Evolutionary conservation across 345 rosid genomes (phyloP), one percentile per base, ranked within the genome.

Genomic region (Heritiera fomes): DNA sequence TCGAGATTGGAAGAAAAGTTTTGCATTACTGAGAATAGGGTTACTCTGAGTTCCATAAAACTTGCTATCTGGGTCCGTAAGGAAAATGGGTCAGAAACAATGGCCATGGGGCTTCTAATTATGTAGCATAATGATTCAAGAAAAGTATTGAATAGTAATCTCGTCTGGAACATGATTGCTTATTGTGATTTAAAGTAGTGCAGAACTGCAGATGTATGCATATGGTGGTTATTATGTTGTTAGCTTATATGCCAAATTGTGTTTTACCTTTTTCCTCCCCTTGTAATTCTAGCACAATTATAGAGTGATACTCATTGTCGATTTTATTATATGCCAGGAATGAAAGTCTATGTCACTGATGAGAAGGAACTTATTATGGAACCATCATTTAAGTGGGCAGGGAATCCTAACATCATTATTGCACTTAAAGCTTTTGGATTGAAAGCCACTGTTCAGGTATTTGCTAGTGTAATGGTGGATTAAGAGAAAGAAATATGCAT

Each of bases 331-430:
- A 65, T 77, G 56, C 55, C 79, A 97, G 99, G 99, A 66, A 92
- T 96, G 93, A 96, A 96, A 89, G 94, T 90, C 58, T 96, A 91
- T 81, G 83, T 81, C 69, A 94, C 97, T 61, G 98, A 94, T 86
- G 98, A 96, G 84, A 96, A 96, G 87, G 98, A 96, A 83, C 47
- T 96, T 81, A 94, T 94, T 30, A 92, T 96, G 98, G 99, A 96
- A 77, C 87, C 93, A 76, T 80, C 89, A 41, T 7, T 94, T 71
- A 96, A 94, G 80, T 96, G 97, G 98, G 99, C 98, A 34, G 99
- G 91, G 77, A 96, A 94, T 82, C 98, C 99, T 20, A 92, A 94
- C 78, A 71, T 96, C 84, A 69, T 78, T 56, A 78, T 96, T 80
- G 95, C 87, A 68, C 93, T 88, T 49, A 94, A 88, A 85, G 99